Evolutionary conservation across 2,329 filamentous ascomycete species (phyloP), one percentile per base, ranked within the genome.

Genomic region (Epichloe festucae): DNA sequence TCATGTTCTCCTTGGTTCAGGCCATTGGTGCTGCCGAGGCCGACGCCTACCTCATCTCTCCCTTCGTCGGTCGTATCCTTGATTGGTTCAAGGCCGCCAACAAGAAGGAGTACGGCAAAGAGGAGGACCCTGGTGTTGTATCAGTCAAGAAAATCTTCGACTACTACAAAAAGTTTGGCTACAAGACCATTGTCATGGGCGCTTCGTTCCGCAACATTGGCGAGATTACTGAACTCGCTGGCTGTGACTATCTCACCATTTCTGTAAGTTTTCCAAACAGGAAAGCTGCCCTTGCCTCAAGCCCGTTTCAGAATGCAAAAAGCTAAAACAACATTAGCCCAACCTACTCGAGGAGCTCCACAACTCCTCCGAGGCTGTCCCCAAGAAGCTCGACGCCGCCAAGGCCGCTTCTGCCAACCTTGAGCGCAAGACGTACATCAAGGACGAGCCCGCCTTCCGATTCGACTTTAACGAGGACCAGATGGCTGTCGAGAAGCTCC

Each of bases 131-230:
- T 53, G 93, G 93, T 78, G 93, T 98, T 72, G 81, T 88, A 76
- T 91, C 86, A 60, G 93, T 98, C 67, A 80, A 91, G 79, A 68
- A 65, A 72, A 98, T 98, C 77, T 98, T 85, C 84, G 93, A 98
- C 82, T 98, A 98, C 87, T 98, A 98, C 86, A 98, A 98, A 88
- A 97, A 97, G 81, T 88, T 77, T 72, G 89, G 87, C 71, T 96
- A 98, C 85, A 95, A 95, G 65, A 98, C 93, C 71, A 96, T 97
- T 64, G 93, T 98, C 74, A 98, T 98, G 93, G 93, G 93, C 67
- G 93, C 93, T 62, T 96, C 90, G 41, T 98, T 98, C 89, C 84
- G 93, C 70, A 97, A 86, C 78, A 76, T 76, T 57, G 93, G 93
- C 66, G 93, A 98, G 78, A 95, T 98, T 73, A 97, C 89, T 46